Conservation (phyloP, 2,329 filamentous ascomycete genomes). For the Colletotrichum tropicicola region DNA sequence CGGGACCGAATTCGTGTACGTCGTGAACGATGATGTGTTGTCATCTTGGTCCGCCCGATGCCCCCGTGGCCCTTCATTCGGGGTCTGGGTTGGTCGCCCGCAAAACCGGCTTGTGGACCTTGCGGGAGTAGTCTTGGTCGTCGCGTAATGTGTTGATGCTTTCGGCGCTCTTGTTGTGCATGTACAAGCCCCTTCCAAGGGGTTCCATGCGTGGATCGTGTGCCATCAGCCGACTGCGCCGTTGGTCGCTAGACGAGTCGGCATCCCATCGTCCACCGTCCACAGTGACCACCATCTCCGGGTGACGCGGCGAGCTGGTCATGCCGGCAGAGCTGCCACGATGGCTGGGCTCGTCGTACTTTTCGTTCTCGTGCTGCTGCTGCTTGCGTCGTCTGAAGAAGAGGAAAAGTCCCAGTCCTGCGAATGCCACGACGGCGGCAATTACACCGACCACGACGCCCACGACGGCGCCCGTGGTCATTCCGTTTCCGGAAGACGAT, state of each 20-base stretch:
- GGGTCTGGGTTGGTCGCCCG: conserved; percentile 71
- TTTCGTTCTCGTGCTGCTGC: conserved; percentile 50
- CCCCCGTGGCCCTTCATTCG: conserved; percentile 21
- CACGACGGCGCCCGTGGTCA: conserved; percentile 58
- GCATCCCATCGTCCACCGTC: conserved; percentile 33
- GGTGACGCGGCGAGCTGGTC: conserved; percentile 51
- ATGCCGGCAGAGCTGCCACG: conserved; percentile 62
- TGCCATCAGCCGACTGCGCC: conserved; percentile 62
- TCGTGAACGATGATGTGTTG: conserved; percentile 27
- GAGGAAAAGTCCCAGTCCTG: conserved; percentile 49
- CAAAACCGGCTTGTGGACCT: conserved; percentile 66
- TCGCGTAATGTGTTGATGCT: conserved; percentile 71
- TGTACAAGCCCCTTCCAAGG: conserved; percentile 65
- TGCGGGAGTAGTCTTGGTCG: conserved; percentile 72
- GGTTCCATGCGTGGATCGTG: conserved; percentile 72
- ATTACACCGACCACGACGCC: conserved; percentile 51
- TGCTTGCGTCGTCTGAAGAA: conserved; percentile 55
- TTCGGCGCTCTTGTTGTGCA: conserved; percentile 67
- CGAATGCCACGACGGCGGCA: conserved; percentile 49
- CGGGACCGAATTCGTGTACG: conserved; percentile 31
- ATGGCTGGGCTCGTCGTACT: conserved; percentile 54
- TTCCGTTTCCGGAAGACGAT: conserved; percentile 31
- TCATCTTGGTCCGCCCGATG: conserved; percentile 12
- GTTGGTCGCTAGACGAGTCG: conserved; percentile 23
- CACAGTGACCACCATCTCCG: conserved; percentile 49